phyloP scores from a whole-genome alignment of 176 grass and related monocot species.

The Oryza glumipatula region DNA sequence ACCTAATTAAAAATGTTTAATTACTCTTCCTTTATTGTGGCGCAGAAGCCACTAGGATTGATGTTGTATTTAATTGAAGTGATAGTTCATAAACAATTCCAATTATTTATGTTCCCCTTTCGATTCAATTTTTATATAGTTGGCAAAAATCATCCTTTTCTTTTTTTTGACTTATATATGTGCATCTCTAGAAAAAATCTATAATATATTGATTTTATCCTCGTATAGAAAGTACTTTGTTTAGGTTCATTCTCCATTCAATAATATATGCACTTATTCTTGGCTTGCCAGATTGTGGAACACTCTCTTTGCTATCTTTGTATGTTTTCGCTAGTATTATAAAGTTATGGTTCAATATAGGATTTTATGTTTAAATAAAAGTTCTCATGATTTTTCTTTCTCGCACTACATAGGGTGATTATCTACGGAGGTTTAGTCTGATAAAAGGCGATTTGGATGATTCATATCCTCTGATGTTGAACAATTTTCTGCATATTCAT shows the following conservation, averaged over 20 bases:
- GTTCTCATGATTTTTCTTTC: not conserved
- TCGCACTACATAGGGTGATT: not conserved
- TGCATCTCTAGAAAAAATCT: not conserved
- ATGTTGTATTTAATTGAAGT: not conserved
- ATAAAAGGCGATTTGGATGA: not conserved
- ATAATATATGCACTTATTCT: not conserved
- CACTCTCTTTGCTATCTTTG: not conserved
- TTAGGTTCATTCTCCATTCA: not conserved
- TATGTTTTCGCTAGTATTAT: not conserved
- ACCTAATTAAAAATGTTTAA: not conserved
- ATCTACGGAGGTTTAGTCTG: slow-evolving; percentile 6
- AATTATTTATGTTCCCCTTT: not conserved
- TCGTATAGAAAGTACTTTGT: no score
- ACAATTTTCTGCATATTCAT: not conserved
- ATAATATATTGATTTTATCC: not conserved
- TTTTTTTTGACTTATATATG: not conserved
- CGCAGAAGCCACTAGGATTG: not conserved
- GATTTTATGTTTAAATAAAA: not conserved
- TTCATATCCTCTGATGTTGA: not conserved
- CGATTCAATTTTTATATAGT: not conserved
- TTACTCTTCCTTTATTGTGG: no score
- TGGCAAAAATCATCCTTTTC: not conserved
- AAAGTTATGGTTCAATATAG: not conserved
- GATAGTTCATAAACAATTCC: not conserved
- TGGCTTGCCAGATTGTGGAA: not conserved